These are phyloP conservation scores for Rhizopus sp. DNA, from an alignment of 371 early-diverging fungal species.

Conservation along the genomic window DNA sequence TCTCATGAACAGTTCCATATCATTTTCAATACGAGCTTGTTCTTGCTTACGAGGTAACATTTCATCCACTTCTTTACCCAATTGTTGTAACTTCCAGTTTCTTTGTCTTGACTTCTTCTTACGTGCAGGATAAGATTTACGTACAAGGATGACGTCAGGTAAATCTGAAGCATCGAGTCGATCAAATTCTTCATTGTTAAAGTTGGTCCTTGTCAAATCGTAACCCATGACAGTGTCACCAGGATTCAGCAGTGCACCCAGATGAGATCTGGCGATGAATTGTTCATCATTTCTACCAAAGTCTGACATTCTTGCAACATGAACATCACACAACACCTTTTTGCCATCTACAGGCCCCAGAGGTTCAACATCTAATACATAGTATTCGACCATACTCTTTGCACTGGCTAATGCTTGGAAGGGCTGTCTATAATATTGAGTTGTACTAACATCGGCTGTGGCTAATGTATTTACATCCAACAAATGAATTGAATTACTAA, in stretches of 20 bases:
- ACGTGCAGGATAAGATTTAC: conserved; percentile 89
- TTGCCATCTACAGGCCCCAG: conserved; percentile 78
- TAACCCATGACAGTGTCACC: conserved; percentile 96
- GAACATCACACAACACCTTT: conserved; percentile 76
- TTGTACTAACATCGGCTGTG: conserved; percentile 73
- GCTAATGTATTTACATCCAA: conserved; percentile 85
- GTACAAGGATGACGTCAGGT: conserved; percentile 89
- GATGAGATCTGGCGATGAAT: conserved; percentile 88
- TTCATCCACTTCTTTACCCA: conserved; percentile 87
- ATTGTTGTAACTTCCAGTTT: conserved; percentile 89
- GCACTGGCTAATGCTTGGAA: conserved; percentile 74
- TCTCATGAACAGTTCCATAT: conserved; percentile 88
- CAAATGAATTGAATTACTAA: conserved; percentile 83
- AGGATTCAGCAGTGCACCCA: conserved; percentile 87
- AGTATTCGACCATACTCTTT: conserved; percentile 85
- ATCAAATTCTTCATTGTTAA: conserved; percentile 88
- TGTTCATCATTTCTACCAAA: conserved; percentile 84
- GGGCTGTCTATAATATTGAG: conserved; percentile 84
- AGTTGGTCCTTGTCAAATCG: conserved; percentile 85
- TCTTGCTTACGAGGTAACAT: conserved; percentile 78
- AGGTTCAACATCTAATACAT: conserved; percentile 91
- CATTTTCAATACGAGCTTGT: conserved; percentile 71
- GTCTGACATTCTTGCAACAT: conserved; percentile 78
- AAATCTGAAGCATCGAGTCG: conserved; percentile 58
- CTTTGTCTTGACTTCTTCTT: conserved; percentile 84